Conservation (phyloP, 2,329 filamentous ascomycete species). For the Mariannaea sp. region DNA sequence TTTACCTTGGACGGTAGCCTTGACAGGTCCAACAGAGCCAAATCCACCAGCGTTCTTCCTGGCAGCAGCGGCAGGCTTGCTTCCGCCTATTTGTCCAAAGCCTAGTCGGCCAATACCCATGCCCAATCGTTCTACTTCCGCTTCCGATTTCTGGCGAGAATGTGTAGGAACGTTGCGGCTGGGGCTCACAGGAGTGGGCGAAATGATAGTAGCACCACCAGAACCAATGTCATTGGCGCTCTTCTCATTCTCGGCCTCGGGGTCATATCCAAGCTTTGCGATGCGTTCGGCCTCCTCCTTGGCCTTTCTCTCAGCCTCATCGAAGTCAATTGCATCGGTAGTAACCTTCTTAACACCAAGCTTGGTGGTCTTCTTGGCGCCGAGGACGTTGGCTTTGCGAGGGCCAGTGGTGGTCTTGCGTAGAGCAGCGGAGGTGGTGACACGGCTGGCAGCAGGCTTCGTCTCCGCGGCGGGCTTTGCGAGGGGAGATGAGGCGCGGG, state of each 20-base stretch:
- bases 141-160: constrained; percentile 65
- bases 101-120: constrained; percentile 87
- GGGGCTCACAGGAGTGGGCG: constrained; percentile 78
- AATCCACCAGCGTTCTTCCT: constrained; percentile 85
- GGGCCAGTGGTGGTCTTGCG: constrained; percentile 74
- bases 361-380: constrained; percentile 80
- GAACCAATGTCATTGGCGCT: constrained; percentile 51
- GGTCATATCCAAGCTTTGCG: constrained; percentile 93
- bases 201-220: constrained; percentile 64
- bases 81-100: constrained; percentile 80
- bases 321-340: constrained; percentile 85
- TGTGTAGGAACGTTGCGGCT: constrained; percentile 61
- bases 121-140: constrained; percentile 85
- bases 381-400: constrained; percentile 84
- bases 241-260: constrained; percentile 76
- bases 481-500: constrained; percentile 85
- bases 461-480: constrained; percentile 61
- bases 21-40: constrained; percentile 79
- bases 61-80: constrained; percentile 57
- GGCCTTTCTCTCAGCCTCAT: constrained; percentile 94
- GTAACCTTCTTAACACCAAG: constrained; percentile 92
- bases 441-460: constrained; percentile 69
- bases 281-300: constrained; percentile 97
- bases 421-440: constrained; percentile 79
- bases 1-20: constrained; percentile 71